Evolutionary conservation across 2,329 filamentous ascomycete genomes (phyloP), one percentile per base, ranked within the genome.

Genomic region (Fusarium oxysporum): DNA sequence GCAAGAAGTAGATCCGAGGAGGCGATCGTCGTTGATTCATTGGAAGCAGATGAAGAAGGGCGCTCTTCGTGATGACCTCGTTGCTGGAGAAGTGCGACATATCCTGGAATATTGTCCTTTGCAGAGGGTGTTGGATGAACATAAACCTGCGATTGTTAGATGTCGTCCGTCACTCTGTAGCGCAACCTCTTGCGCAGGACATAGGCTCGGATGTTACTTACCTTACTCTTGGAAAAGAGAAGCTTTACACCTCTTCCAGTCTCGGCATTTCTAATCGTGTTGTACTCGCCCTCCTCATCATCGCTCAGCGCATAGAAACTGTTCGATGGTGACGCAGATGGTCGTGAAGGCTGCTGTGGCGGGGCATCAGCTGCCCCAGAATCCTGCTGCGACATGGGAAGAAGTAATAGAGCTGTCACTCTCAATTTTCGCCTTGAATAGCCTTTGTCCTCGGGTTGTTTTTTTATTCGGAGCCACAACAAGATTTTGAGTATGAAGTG

Each of bases 261-360:
- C 74, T 89, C 90, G 8, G 90, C 89, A 79, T 97, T 93, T 8
- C 94, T 92, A 78, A 99, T 94, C 23, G 95, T 98, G 81, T 97
- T 93, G 85, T 99, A 99, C 48, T 93, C 96, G 75, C 92, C 93
- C 83, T 98, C 96, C 72, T 97, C 95, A 79, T 97, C 95, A 85
- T 99, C 97, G 82, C 94, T 97, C 87, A 98, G 87, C 79, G 96
- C 96, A 86, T 97, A 98, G 86, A 96, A 96, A 78, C 94, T 97
- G 58, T 92, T 94, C 6, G 93, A 89, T 5, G 95, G 95, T 40
- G 95, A 98, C 19, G 90, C 76, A 56, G 86, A 78, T 60, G 83
- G 77, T 60, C 82, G 83, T 41, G 76, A 33, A 48, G 65, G 60
- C 45, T 69, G 68, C 33, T 68, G 82, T 65, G 77, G 77, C 67